Evolutionary conservation across 176 grass and related monocot genomes (phyloP).

Genomic region (Chloris gayana): DNA sequence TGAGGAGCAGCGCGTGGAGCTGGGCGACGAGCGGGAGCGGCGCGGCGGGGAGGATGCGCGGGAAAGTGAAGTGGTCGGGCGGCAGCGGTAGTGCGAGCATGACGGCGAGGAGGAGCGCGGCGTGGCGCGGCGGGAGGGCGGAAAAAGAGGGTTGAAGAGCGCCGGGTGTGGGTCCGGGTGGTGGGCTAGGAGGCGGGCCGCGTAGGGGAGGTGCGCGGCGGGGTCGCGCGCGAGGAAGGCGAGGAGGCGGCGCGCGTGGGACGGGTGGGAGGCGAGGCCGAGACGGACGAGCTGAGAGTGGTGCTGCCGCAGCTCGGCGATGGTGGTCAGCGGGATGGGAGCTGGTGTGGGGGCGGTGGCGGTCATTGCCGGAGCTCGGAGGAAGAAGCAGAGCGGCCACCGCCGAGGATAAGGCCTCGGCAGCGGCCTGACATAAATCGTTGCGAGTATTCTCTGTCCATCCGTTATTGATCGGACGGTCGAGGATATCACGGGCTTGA

Average conservation of each 20-base stretch:
- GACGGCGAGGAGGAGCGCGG: conserved; percentile 35
- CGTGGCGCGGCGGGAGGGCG: conserved; percentile 44
- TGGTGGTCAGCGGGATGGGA: conserved; percentile 51
- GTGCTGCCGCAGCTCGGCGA: conserved; percentile 60
- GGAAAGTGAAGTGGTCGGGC: conserved; percentile 68
- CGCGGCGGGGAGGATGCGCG: conserved; percentile 52
- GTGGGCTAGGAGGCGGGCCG: conserved; percentile 52
- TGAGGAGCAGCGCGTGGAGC: conserved; percentile 74
- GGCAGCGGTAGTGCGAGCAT: conserved; percentile 50
- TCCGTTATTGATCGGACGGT: no score
- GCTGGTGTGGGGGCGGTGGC: not conserved
- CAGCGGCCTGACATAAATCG: not conserved
- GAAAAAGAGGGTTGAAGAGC: conserved; percentile 73
- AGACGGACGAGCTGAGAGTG: conserved; percentile 70
- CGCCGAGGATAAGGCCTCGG: not conserved
- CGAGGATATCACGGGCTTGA: no score
- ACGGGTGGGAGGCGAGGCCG: conserved; percentile 49
- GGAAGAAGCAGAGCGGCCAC: not conserved
- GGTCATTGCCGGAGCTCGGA: conserved; percentile 30
- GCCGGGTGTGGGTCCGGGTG: conserved; percentile 68
- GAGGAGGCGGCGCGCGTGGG: conserved; percentile 55
- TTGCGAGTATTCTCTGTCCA: not conserved
- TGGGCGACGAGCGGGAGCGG: conserved; percentile 55
- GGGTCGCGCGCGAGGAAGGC: conserved; percentile 63
- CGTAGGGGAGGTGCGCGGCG: conserved; percentile 52